Base-by-base conservation (phyloP, 371 early-diverging fungal genomes). In the Circinella minor region DNA sequence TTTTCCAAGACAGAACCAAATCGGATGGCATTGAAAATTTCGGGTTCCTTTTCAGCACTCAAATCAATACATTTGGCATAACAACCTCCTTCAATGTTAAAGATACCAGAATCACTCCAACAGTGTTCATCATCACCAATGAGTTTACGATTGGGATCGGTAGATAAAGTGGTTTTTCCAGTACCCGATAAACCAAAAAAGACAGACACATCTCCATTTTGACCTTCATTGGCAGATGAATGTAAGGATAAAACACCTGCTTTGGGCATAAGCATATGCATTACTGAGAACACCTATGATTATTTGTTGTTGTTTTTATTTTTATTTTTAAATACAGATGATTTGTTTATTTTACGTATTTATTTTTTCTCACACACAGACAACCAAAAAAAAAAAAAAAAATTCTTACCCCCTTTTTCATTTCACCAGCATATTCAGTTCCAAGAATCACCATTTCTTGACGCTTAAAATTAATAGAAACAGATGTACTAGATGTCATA, bases 71-170 rank as follows among this genome's bases (percentile, higher is more conserved):
- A 91, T 84, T 98, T 98, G 77, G 99, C 99, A 78, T 98, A 98
- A 84, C 99, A 98, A 36, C 99, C 99, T 70, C 99, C 99, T 86
- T 98, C 99, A 77, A 98, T 97, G 83, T 94, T 98, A 92, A 98
- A 98, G 68, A 97, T 85, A 72, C 98, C 98, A 61, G 92, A 86
- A 72, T 97, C 95, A 36, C 92, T 91, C 98, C 99, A 98, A 86
- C 98, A 97, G 85, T 98, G 99, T 84, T 98, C 99, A 80, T 98
- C 99, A 82, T 98, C 99, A 81, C 99, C 99, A 79, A 98, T 98
- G 72, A 98, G 85, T 72, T 82, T 79, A 66, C 99, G 95, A 76
- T 88, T 91, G 34, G 97, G 96, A 75, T 98, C 98, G 37, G 99
- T 98, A 11, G 95, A 94, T 63, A 98, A 89, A 14, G 99, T 98